Evolutionary conservation across 2,329 filamentous ascomycete species (phyloP).

Genomic region (Ceratocystis variospora): DNA sequence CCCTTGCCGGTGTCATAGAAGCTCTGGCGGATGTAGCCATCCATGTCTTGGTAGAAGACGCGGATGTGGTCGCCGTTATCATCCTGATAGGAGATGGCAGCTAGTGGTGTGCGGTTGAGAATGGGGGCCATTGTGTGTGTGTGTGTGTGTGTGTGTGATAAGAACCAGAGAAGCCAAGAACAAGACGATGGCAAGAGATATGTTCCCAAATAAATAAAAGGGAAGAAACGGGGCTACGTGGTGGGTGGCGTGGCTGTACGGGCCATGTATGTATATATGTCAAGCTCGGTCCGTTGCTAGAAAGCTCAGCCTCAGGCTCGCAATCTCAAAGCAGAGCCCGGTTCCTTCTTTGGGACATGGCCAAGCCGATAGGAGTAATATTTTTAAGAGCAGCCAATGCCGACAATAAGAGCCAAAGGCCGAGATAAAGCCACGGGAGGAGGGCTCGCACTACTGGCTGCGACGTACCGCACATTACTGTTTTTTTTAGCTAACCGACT

Average conservation of each 20-base stretch:
- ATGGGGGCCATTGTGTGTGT: slow-evolving; percentile 16
- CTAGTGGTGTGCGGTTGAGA: slow-evolving; percentile 16
- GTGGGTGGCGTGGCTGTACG: neutral
- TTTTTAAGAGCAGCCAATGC: neutral
- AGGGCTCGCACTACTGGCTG: neutral
- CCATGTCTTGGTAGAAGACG: slow-evolving; percentile 19
- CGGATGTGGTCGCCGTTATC: slow-evolving; percentile 18
- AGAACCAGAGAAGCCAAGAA: neutral
- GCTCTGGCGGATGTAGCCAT: slow-evolving; percentile 18
- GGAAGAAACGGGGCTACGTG: neutral
- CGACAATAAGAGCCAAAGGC: neutral
- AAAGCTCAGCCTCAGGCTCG: neutral
- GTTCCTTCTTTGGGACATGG: neutral
- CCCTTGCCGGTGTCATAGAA: slow-evolving; percentile 19
- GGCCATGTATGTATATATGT: neutral
- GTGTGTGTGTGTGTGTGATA: neutral
- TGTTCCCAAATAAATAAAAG: neutral
- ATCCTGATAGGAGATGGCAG: slow-evolving; percentile 18
- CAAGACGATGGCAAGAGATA: neutral
- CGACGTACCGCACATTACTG: neutral
- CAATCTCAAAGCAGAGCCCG: neutral
- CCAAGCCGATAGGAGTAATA: neutral
- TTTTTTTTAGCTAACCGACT: neutral
- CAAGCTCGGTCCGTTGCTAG: neutral
- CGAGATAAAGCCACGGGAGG: neutral